Evolutionary conservation across 83 land plant genomes (phyloP), one percentile per base, ranked within the genome.

Genomic region (Picea abies): DNA sequence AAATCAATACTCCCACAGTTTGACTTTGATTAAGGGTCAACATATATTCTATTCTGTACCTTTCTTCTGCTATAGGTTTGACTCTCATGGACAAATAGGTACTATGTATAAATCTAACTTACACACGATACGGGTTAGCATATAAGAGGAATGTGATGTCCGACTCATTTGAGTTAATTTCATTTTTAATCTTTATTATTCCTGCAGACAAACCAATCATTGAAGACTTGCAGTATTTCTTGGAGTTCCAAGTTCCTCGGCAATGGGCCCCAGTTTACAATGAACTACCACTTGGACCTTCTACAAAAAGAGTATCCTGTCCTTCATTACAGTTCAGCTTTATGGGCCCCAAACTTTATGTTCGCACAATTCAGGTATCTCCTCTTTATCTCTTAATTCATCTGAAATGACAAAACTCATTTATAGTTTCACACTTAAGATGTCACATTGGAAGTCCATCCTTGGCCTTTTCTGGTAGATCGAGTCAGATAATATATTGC

Each of bases 161-260:
- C 3, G 25, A 60, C 26, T 76, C 14, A 25, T 67, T 15, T 76
- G 35, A 56, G 17, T 12, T 56, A 11, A 56, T 67, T 67, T 67
- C 3, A 29, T 3, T 29, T 25, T 67, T 76, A 32, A 76, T 71
- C 32, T 56, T 19, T 25, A n/a, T 56, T 76, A 56, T 10, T 56
- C 25, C 61, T 76, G 79, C 91, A 96, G 98, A 90, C 81, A 96
- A 96, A 67, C 98, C 98, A 77, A 70, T 89, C 39, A 86, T 85
- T 10, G 96, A 90, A 22, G 98, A 96, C 80, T 61, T 96, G 60
- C 95, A 89, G 76, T 88, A 91, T 78, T 96, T 96, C 84, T 84
- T 96, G 89, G 97, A 96, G 77, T 96, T 94, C 73, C 98, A 96
- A 91, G 89, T 93, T 86, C 95, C 95, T 16, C 86, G 86, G 52